Evolutionary conservation across 129 eudicot genomes (phyloP).

Genomic region (Arctium minus): DNA sequence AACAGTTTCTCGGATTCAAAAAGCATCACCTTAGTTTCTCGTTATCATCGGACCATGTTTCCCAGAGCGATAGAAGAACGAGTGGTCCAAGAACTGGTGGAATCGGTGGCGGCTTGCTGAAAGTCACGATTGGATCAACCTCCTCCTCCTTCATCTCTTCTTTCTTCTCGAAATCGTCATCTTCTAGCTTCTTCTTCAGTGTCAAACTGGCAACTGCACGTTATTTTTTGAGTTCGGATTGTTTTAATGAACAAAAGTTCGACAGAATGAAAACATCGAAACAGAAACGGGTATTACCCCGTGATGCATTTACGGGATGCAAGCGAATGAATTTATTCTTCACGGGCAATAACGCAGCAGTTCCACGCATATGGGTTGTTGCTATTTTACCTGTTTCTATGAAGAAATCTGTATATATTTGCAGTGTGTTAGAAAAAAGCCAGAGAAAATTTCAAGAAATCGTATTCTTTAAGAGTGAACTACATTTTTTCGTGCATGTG

Average conservation of each 20-base stretch:
- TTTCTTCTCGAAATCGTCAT: conserved; percentile 40
- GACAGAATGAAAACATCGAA: background rate
- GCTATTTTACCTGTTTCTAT: background rate
- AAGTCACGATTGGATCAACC: conserved; percentile 55
- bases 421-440: background rate
- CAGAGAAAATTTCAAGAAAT: background rate
- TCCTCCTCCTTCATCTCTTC: conserved; percentile 36
- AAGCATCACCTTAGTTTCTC: conserved; percentile 27
- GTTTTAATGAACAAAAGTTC: background rate
- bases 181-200: conserved; percentile 57
- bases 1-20: conserved; percentile 5
- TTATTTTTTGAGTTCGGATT: conserved; percentile 7
- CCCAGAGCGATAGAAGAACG: conserved; percentile 58
- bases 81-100: conserved; percentile 75
- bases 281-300: conserved; percentile 46
- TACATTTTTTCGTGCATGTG: no score
- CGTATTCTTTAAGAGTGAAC: background rate
- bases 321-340: conserved; percentile 30
- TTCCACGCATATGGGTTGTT: conserved; percentile 36
- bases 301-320: conserved; percentile 32
- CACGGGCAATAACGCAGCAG: conserved; percentile 17
- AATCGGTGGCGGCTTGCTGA: conserved; percentile 77
- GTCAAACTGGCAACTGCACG: conserved; percentile 42
- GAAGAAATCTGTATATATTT: conserved; percentile 8
- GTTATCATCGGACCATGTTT: conserved; percentile 65